phyloP scores from a whole-genome alignment of 805 yeast genomes.

The Kurtzmaniella cleridarum region DNA sequence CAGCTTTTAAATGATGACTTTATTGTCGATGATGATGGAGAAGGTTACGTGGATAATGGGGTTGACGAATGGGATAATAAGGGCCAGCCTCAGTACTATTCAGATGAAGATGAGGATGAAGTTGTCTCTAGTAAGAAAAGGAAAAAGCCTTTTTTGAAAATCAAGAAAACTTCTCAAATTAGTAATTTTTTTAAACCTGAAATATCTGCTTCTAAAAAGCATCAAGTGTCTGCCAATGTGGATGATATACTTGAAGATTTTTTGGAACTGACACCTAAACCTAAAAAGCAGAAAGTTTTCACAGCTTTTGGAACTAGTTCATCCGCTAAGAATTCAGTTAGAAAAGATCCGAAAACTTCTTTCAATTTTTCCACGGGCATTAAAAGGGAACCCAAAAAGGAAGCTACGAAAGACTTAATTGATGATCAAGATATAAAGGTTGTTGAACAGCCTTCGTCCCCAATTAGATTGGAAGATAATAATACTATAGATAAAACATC shows the following conservation, averaged over 20 bases:
- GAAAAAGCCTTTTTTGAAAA: conserved; percentile 30
- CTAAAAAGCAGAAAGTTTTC: conserved; percentile 10
- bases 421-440: conserved; percentile 21
- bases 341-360: conserved; percentile 7
- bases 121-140: conserved; percentile 13
- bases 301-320: conserved; percentile 16
- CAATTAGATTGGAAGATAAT: too few relatives aligned
- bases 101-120: conserved; percentile 46
- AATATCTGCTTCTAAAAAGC: conserved; percentile 28
- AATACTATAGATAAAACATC: too few relatives aligned
- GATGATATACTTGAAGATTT: conserved; percentile 65
- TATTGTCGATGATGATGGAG: conserved; percentile 90
- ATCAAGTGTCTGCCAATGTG: conserved; percentile 45
- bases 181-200: conserved; percentile 48
- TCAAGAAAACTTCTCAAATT: conserved; percentile 43
- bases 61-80: conserved; percentile 79
- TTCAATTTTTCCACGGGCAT: conserved; percentile 23
- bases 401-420: too few relatives aligned
- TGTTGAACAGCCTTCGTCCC: conserved; percentile 31
- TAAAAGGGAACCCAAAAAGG: conserved; percentile 10
- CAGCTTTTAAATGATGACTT: conserved; percentile 86
- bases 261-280: conserved; percentile 14
- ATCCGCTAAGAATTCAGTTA: conserved; percentile 15
- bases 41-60: conserved; percentile 92
- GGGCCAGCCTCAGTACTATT: conserved; percentile 44